These are phyloP conservation scores for Nitzschia sp. DNA, from an alignment of 108 stramenopile genomes.

Conservation along the genomic window DNA sequence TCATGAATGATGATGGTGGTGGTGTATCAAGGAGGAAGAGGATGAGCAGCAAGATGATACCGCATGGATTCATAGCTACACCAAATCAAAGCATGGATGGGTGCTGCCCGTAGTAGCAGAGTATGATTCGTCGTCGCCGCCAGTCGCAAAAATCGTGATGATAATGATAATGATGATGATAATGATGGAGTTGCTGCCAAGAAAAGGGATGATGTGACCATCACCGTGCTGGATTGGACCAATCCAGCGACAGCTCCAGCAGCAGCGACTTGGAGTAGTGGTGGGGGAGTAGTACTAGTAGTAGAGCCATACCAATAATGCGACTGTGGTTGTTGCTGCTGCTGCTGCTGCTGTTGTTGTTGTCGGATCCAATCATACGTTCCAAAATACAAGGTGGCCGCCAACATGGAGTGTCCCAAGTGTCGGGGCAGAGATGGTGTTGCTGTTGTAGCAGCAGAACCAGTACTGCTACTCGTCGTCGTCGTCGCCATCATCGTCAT, in stretches of 20 bases:
- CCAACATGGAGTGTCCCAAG: constrained; percentile 19
- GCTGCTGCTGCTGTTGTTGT: neutral
- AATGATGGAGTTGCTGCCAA: neutral
- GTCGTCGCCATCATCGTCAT: neutral
- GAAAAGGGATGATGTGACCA: constrained; percentile 3
- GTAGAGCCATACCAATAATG: no score
- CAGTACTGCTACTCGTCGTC: constrained; percentile 8
- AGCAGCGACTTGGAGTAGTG: neutral
- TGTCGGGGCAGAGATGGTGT: neutral
- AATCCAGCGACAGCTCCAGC: constrained; percentile 41
- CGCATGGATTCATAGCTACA: constrained; percentile 27
- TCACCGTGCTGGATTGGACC: neutral
- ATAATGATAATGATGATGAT: neutral
- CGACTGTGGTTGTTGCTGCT: neutral
- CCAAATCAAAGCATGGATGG: constrained; percentile 38
- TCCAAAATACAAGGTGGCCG: constrained; percentile 31
- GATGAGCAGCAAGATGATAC: no score
- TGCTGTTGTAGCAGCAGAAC: neutral
- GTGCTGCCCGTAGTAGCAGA: constrained; percentile 31
- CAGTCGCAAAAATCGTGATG: neutral
- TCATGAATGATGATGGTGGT: no score
- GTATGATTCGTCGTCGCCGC: neutral
- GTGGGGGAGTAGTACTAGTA: neutral
- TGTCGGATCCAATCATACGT: constrained; percentile 21
- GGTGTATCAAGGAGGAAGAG: no score